phyloP scores from a whole-genome alignment of 2,329 filamentous ascomycete genomes.

The Cercospora nicotianae region DNA sequence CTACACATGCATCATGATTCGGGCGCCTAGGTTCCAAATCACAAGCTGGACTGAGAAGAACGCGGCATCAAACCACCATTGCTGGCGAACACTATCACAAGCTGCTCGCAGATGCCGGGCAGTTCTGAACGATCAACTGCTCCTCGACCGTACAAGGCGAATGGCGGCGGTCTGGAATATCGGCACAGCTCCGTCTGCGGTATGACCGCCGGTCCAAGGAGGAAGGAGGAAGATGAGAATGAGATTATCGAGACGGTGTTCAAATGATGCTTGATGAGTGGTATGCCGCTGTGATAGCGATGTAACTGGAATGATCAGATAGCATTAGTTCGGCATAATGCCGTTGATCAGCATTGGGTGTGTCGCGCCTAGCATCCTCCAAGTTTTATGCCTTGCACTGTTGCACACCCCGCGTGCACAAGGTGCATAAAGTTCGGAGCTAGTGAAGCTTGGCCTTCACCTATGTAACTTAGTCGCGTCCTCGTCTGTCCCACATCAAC shows the following conservation, averaged over 20 bases:
- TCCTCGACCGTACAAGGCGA: background rate
- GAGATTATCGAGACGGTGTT: background rate
- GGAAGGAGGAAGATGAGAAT: background rate
- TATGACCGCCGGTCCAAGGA: background rate
- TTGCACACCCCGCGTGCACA: background rate
- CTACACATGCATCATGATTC: background rate
- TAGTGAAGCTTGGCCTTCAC: background rate
- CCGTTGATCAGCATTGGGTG: background rate
- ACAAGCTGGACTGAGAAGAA: background rate
- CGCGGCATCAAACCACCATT: background rate
- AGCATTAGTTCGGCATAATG: background rate
- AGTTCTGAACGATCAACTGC: background rate
- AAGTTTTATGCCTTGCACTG: background rate
- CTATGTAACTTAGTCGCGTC: background rate
- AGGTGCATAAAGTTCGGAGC: background rate
- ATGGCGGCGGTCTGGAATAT: background rate
- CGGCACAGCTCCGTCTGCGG: background rate
- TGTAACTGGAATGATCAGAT: background rate
- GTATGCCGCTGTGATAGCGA: background rate
- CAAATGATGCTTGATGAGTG: background rate
- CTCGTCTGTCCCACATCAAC: constrained; percentile 6
- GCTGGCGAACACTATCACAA: background rate
- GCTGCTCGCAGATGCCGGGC: background rate
- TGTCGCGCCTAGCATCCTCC: background rate
- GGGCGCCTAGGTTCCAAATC: background rate